A percentile compares a stretch with the other conserved stretches of the same genome.
These are phyloP conservation scores for Leptographium lundbergii DNA, from an alignment of 2,329 filamentous ascomycete species.

Conservation along the genomic window DNA sequence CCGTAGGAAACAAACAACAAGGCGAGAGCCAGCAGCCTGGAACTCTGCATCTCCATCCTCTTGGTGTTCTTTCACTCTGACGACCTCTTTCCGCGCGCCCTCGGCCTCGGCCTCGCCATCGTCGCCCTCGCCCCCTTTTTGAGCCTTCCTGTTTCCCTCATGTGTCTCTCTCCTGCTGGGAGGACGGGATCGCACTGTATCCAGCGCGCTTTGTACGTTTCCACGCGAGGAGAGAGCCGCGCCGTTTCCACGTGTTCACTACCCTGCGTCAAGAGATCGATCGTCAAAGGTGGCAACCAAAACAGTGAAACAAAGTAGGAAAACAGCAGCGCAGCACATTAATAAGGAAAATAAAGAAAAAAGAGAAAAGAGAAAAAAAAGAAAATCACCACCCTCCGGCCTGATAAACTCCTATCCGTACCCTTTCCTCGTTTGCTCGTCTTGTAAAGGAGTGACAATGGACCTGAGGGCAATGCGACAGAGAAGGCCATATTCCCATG, in stretches of 20 bases:
- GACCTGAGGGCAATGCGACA: neutral
- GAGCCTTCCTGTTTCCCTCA: no score
- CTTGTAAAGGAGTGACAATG: slow-evolving; percentile 1
- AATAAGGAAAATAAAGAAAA: neutral
- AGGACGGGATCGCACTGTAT: no score
- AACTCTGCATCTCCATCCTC: neutral
- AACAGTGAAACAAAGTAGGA: neutral
- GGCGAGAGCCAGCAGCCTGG: neutral
- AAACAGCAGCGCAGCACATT: neutral
- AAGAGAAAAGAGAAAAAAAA: neutral
- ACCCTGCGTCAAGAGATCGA: neutral
- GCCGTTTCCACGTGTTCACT: no score
- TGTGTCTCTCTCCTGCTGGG: no score
- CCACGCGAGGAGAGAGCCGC: no score
- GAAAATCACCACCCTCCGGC: slow-evolving; percentile 1
- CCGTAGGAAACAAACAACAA: neutral
- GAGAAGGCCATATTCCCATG: neutral
- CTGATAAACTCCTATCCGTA: slow-evolving; percentile 5
- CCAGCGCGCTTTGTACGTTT: no score
- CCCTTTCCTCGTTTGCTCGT: slow-evolving; percentile 6
- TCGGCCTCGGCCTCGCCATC: no score
- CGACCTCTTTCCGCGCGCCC: no score
- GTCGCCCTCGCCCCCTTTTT: no score
- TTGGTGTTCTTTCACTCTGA: no score
- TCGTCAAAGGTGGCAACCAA: neutral